phyloP scores from a whole-genome alignment of 352 stramenopile genomes.

The Phytophthora megakarya region DNA sequence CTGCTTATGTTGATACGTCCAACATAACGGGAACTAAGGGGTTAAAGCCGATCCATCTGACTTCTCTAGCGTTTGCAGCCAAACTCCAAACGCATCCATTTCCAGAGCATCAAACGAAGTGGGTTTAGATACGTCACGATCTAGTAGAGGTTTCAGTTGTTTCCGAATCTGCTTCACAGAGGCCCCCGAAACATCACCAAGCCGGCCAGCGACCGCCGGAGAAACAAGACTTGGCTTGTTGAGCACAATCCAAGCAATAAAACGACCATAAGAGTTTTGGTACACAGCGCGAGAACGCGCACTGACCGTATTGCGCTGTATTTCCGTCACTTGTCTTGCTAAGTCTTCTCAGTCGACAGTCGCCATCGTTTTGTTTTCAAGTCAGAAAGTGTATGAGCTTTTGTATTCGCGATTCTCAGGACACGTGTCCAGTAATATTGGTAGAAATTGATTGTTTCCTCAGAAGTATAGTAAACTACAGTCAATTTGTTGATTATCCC shows the following conservation, averaged over 20 bases:
- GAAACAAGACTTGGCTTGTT: no score
- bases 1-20: no score
- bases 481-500: no score
- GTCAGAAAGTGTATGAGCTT: background rate
- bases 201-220: background rate
- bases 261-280: slow-evolving; percentile 13
- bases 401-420: no score
- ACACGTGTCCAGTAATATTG: no score
- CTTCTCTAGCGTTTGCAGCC: slow-evolving; percentile 30
- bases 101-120: slow-evolving; percentile 14
- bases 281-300: slow-evolving; percentile 9
- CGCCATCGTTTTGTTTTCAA: background rate
- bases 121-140: slow-evolving; percentile 1
- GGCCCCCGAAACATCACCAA: slow-evolving; percentile 2
- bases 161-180: slow-evolving; percentile 7
- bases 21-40: no score
- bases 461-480: no score
- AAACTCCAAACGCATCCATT: slow-evolving; percentile 14
- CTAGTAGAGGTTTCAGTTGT: slow-evolving; percentile 2
- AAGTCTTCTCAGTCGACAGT: slow-evolving; percentile 8
- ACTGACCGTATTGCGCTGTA: slow-evolving; percentile 8
- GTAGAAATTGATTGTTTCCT: no score
- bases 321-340: background rate
- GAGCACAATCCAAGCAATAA: no score
- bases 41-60: no score